Evolutionary conservation across 2,329 filamentous ascomycete species (phyloP), one percentile per base, ranked within the genome.

Genomic region (Aspergillaceae sp.): DNA sequence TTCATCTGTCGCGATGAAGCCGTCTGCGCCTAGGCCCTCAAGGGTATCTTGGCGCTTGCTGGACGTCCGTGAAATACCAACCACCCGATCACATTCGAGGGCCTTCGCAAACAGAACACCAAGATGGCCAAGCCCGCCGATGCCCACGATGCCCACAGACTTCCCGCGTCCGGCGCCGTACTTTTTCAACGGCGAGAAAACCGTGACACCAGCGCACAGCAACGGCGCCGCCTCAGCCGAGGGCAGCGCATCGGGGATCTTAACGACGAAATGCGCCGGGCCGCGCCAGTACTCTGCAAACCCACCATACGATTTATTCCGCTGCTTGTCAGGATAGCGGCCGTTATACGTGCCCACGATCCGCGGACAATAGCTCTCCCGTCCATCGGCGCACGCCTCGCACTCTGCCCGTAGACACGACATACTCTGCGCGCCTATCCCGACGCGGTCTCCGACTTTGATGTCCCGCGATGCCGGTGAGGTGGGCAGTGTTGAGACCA

Each of bases 151-250:
- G 0, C 80, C 86, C 0, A 91, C 83, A 3, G 68, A 74, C 63
- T 85, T 86, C 4, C 85, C 86, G 0, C 83, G 82, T 0, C 86
- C 86, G 32, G 79, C 75, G 1, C 78, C 79, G 33, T 85, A 80
- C 29, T 82, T 75, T 42, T 76, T 75, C 10, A 92, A 66, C 0
- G 87, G 86, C 4, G 77, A 77, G 60, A 78, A 92, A 0, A 83
- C 77, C 0, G 87, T 92, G 44, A 91, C 75, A 1, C 87, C 87
- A 1, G 81, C 87, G 59, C 87, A 91, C 29, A 91, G 74, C 71
- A 92, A 80, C 1, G 86, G 86, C 1, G 85, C 78, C 1, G 77
- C 78, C 47, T 74, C 69, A 7, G 70, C 72, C 29, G 68, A 73
- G 1, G 65, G 56, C 29, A 82, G 51, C 0, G 50, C 59, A 9